phyloP scores from a whole-genome alignment of 495 filamentous ascomycete genomes.

The Penicillium atrosanguineum region DNA sequence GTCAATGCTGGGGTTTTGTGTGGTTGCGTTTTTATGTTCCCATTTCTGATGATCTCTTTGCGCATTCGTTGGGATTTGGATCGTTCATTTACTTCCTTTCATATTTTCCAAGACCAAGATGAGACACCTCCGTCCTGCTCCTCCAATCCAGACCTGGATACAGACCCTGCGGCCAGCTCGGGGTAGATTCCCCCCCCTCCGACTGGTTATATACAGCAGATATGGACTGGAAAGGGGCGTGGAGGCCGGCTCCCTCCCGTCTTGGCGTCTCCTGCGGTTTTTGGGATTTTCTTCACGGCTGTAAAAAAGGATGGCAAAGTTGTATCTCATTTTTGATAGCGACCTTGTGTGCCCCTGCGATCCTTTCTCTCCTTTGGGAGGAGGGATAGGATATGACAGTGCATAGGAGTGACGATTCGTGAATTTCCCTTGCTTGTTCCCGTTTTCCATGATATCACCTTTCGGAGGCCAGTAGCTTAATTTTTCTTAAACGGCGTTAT shows the following conservation, averaged over 20 bases:
- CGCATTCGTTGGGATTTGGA: conserved; percentile 14
- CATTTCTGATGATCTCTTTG: conserved; percentile 10
- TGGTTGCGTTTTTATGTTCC: conserved; percentile 18
- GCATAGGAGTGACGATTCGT: conserved; percentile 15
- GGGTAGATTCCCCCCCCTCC: neutral
- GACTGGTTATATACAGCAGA: neutral
- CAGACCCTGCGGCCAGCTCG: neutral
- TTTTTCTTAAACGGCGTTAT: conserved; percentile 13
- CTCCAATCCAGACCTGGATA: neutral
- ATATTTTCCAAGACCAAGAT: neutral
- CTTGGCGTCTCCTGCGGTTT: neutral
- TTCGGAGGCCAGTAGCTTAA: conserved; percentile 9
- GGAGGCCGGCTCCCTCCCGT: neutral
- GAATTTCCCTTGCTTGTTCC: conserved; percentile 8
- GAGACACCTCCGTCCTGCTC: neutral
- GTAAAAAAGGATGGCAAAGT: conserved; percentile 8
- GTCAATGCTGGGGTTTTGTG: conserved; percentile 12
- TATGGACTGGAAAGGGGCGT: neutral
- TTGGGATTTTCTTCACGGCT: conserved; percentile 8
- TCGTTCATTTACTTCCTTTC: neutral
- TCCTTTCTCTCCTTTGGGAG: neutral
- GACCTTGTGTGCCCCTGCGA: conserved; percentile 1
- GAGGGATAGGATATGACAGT: conserved; percentile 15
- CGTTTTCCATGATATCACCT: neutral
- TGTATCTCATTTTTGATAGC: conserved; percentile 2